Evolutionary conservation across 2,329 filamentous ascomycete species (phyloP).

Genomic region (Tolypocladium tropicale): DNA sequence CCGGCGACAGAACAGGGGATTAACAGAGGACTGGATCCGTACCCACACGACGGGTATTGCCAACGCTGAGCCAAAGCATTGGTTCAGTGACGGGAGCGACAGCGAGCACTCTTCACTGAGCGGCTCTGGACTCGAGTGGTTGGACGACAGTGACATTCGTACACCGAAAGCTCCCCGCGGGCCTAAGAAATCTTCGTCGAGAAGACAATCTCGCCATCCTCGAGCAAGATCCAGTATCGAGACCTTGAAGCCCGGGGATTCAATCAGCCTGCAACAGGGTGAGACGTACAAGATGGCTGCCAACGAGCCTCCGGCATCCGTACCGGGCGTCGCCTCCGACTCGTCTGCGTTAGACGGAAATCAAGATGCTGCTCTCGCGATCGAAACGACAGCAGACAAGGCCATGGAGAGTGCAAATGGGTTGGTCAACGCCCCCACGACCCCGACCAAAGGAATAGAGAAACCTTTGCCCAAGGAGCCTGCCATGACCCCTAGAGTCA

Average conservation of each 20-base stretch:
- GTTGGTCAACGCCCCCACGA: conserved; percentile 18
- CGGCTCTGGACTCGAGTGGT: conserved; percentile 48
- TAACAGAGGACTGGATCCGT: conserved; percentile 80
- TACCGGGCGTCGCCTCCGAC: conserved; percentile 1
- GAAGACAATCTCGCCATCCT: conserved; percentile 25
- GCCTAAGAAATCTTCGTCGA: conserved; percentile 10
- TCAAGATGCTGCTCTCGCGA: conserved; percentile 9
- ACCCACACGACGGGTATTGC: conserved; percentile 67
- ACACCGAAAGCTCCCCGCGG: conserved; percentile 33
- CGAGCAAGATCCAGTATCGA: conserved; percentile 44
- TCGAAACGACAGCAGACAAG: conserved; percentile 1
- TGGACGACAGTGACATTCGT: conserved; percentile 35
- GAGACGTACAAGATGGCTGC: conserved; percentile 22
- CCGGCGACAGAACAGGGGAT: conserved; percentile 46
- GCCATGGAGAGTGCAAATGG: conserved; percentile 11
- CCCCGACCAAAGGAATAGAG: conserved; percentile 23
- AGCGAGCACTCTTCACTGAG: conserved; percentile 69
- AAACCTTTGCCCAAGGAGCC: conserved; percentile 28
- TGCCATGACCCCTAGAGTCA: conserved; percentile 43
- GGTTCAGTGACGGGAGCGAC: conserved; percentile 65
- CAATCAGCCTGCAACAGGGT: conserved; percentile 14
- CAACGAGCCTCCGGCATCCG: conserved; percentile 8
- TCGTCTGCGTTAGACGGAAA: conserved; percentile 14
- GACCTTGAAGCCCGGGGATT: conserved; percentile 34
- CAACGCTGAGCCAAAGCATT: conserved; percentile 63